Conservation (phyloP, 805 yeast species). For the Candida loeiensis region DNA sequence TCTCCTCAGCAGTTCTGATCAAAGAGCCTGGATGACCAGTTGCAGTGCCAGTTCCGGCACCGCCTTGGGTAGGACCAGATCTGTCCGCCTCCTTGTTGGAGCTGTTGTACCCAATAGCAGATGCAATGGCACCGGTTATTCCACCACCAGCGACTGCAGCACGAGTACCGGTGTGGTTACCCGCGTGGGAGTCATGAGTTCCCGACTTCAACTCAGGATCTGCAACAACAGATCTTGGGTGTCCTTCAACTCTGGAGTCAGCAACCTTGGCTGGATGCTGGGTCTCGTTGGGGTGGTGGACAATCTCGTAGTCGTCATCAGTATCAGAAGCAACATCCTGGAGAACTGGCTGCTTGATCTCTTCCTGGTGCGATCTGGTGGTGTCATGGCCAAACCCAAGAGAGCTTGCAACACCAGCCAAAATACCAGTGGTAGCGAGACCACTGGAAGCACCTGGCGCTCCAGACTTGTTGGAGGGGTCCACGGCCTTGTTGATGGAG, state of each 20-base stretch:
- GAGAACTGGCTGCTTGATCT: conserved; percentile 4
- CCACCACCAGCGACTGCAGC: conserved; percentile 9
- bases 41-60: not conserved
- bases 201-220: not conserved
- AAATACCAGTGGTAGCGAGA: not conserved
- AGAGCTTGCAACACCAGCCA: conserved; percentile 4
- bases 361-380: not conserved
- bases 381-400: conserved; percentile 2
- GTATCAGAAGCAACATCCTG: not conserved
- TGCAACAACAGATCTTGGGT: not conserved
- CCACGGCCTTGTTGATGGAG: not conserved
- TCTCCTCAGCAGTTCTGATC: conserved; percentile 14
- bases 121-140: conserved; percentile 5
- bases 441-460: not conserved
- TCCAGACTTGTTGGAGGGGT: not conserved
- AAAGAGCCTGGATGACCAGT: conserved; percentile 2
- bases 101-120: not conserved
- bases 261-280: not conserved
- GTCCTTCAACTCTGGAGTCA: conserved; percentile 1
- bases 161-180: too few relatives aligned
- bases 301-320: conserved; percentile 2
- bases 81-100: not conserved
- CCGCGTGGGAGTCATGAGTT: not conserved
- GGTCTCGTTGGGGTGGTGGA: not conserved
- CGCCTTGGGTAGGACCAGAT: not conserved